Percentiles rank a stretch among this genome's conserved stretches.
Conservation (phyloP, 192 early-diverging fungal genomes). For the Phycomyces blakesleeanus region DNA sequence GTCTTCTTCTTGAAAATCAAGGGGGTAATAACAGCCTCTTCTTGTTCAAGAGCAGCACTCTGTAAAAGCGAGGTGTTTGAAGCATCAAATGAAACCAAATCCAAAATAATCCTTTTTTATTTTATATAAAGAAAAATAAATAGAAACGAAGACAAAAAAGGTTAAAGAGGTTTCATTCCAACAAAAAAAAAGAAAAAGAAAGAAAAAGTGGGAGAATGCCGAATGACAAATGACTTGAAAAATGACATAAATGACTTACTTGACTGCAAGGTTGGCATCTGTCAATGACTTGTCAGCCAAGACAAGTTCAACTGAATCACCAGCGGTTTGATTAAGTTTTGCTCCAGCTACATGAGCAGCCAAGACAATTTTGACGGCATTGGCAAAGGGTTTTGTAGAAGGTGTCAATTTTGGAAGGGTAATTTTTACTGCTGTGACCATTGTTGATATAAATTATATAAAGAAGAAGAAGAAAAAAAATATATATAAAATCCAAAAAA, state of each 20-base stretch:
- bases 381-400: conserved; percentile 14
- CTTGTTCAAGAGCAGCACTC: conserved; percentile 19
- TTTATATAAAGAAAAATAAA: neutral
- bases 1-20: conserved; percentile 24
- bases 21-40: conserved; percentile 6
- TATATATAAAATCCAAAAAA: neutral
- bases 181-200: no score
- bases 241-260: conserved; percentile 10
- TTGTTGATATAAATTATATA: neutral
- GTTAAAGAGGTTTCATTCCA: no score
- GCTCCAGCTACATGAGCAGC: conserved; percentile 13
- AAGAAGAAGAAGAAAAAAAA: conserved; percentile 18
- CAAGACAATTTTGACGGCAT: conserved; percentile 19
- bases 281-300: conserved; percentile 3
- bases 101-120: conserved; percentile 14
- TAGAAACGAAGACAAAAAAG: no score
- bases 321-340: conserved; percentile 1
- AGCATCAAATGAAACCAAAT: conserved; percentile 9
- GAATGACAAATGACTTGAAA: no score
- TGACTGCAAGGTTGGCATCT: conserved; percentile 24
- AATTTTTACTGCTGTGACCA: conserved; percentile 8
- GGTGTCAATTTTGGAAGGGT: conserved; percentile 20
- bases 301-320: conserved; percentile 14
- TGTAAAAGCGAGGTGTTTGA: conserved; percentile 8
- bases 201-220: no score